A percentile compares a stretch with the other conserved stretches of the same genome.
Conservation (phyloP, 305 asterid species). For the Andrographis paniculata region DNA sequence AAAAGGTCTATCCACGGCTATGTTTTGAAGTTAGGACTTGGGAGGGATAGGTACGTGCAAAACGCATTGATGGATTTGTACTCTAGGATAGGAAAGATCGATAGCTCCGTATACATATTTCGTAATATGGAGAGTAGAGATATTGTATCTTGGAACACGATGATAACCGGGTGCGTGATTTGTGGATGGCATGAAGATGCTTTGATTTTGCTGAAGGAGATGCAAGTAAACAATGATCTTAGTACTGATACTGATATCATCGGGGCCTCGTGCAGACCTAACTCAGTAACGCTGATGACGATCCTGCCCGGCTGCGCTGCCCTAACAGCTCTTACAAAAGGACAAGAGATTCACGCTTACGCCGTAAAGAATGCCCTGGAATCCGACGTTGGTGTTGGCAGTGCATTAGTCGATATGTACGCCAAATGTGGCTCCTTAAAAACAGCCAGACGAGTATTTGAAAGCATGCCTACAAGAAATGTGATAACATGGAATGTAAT, state of each 20-base stretch:
- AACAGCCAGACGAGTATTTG: slow-evolving; percentile 55
- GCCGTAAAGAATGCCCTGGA: no score
- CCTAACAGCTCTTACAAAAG: slow-evolving; percentile 57
- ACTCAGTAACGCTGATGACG: slow-evolving; percentile 67
- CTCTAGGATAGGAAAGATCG: slow-evolving; percentile 54
- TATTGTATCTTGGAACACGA: slow-evolving; percentile 76
- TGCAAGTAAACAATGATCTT: slow-evolving; percentile 35
- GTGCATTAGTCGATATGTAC: slow-evolving; percentile 72
- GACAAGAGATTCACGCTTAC: slow-evolving; percentile 40
- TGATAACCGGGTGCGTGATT: slow-evolving; percentile 71
- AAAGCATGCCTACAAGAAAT: slow-evolving; percentile 31
- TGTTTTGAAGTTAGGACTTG: slow-evolving; percentile 60
- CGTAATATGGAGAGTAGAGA: slow-evolving; percentile 55
- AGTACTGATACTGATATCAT: slow-evolving; percentile 6
- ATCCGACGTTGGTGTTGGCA: slow-evolving; percentile 26
- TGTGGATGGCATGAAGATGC: slow-evolving; percentile 73
- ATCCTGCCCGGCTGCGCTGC: slow-evolving; percentile 80
- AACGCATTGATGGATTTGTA: slow-evolving; percentile 85
- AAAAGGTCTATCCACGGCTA: slow-evolving; percentile 79
- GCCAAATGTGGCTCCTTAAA: slow-evolving; percentile 73
- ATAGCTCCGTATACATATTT: slow-evolving; percentile 44
- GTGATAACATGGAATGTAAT: slow-evolving; percentile 82
- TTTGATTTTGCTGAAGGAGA: slow-evolving; percentile 36
- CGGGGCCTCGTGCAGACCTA: slow-evolving; percentile 40
- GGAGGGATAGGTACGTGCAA: slow-evolving; percentile 51